These are phyloP conservation scores for Penicillium sp. DNA, from an alignment of 2,329 filamentous ascomycete genomes.

Conservation along the genomic window DNA sequence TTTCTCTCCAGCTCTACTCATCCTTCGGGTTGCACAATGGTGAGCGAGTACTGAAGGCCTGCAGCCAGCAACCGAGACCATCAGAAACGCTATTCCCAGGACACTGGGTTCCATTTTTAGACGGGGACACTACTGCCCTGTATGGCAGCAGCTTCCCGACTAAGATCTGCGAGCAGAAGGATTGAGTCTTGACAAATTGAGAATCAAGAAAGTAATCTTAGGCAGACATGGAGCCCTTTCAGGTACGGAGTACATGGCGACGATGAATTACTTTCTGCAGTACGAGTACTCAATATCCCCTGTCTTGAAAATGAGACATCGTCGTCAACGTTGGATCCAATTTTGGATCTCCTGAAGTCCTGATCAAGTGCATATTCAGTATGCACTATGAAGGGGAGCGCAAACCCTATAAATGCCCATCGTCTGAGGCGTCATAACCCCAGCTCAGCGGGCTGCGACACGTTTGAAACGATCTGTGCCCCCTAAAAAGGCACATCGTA, in stretches of 20 bases:
- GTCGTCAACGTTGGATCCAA: background rate
- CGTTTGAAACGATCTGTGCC: background rate
- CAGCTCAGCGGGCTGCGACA: background rate
- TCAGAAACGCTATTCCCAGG: no score
- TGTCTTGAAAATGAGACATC: background rate
- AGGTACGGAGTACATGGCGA: background rate
- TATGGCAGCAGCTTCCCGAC: background rate
- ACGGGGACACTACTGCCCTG: background rate
- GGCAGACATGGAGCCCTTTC: no score
- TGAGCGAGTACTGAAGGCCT: no score
- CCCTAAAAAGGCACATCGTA: background rate
- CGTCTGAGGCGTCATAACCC: background rate
- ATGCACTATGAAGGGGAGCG: background rate
- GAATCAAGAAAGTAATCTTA: background rate
- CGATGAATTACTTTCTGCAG: no score
- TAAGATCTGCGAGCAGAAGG: background rate
- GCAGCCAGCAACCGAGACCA: no score
- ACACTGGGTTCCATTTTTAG: no score
- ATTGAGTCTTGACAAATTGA: background rate
- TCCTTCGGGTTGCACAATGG: no score
- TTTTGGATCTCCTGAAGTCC: background rate
- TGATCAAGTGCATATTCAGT: background rate
- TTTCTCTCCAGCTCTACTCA: no score
- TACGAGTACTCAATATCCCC: background rate
- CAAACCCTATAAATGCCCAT: background rate